Evolutionary conservation across 257 asterid genomes (phyloP), one percentile per base, ranked within the genome.

Genomic region (Mentha longifolia): DNA sequence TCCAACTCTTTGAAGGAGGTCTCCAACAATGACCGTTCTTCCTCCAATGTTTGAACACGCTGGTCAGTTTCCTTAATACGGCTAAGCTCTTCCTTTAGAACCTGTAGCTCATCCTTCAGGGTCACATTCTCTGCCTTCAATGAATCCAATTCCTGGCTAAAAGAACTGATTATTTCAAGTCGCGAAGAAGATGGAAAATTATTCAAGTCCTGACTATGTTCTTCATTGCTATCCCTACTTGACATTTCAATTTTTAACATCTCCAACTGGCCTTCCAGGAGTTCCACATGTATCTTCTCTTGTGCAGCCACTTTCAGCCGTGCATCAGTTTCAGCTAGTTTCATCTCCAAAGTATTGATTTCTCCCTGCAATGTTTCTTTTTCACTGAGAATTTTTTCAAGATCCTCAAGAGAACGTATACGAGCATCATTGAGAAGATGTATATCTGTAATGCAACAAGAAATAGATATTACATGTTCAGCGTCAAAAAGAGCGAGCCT

Each of bases 381-480:
- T 74, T 94, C 97, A 11, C 71, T 72, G 71, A 82, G 71, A 82
- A 88, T 80, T 71, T 76, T 85, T 63, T 82, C 89, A 74, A 89
- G 95, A 72, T 92, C 97, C 76, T 83, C 89, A 43, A 89, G 89
- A 52, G 96, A 89, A 61, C 78, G 85, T 45, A 87, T 43, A 19
- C 98, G 98, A 72, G 96, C 97, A 70, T 84, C 81, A 81, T 94
- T 91, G 80, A 94, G 89, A 74, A 89, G 92, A 83, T 84, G 87
- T 71, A 92, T 77, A 83, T 94, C 99, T 94, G 71, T 61, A 42
- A 59, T 68, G 22, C 50, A 71, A 73, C 49, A 71, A 73, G 74
- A 45, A 78, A 71, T 55, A 47, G 31, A 73, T 43, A 35, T 7
- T 5, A 35, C 50, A 47, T 33, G 41, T 46, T 82, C 72, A 57